Base-by-base conservation (phyloP, 768 basidiomycete species). In the Panaeolus cyanescens region DNA sequence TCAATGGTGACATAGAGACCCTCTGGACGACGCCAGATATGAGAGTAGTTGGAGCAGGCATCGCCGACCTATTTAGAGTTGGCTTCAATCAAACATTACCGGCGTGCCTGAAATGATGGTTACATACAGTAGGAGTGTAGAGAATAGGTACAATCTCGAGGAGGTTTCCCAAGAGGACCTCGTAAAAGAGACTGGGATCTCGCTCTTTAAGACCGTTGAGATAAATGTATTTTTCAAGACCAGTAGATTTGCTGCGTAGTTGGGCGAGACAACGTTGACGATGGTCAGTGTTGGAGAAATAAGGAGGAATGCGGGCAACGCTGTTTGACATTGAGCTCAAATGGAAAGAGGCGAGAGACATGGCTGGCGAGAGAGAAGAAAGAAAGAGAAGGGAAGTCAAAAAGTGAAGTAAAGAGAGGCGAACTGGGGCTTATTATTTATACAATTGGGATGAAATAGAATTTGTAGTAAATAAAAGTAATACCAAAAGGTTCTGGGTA, bases 221-320 rank as follows among this genome's bases (percentile, higher is more conserved):
- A 71, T 85, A 91, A 63, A 90, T 87, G 74, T 92, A 89, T 70
- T 89, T 86, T 61, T 91, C 87, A 55, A 91, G 79, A 22, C 80
- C 75, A 58, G 75, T 74, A 1, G 74, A 60, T 72, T 88, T 89
- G 67, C 83, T 81, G 59, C 85, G 83, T 19, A 88, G 74, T 70
- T 88, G 87, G 3, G 70, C 73, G 2, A 88, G 79, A 69, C 83
- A 85, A 62, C 87, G 79, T 60, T 82, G 80, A 32, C 76, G 78
- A 65, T 88, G 87, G 70, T 84, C 79, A 32, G 82, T 82, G 56
- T 70, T 70, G 55, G 74, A 67, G 59, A 87, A 74, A 64, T 79
- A 77, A 15, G 85, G 85, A 28, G 87, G 85, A 31, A 80, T 71
- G 17, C 75, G 70, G 32, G 72, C 55, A 22, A 65, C 32, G 40